Conservation (phyloP, 2,329 filamentous ascomycete species). For the Magnaporthiopsis poae region DNA sequence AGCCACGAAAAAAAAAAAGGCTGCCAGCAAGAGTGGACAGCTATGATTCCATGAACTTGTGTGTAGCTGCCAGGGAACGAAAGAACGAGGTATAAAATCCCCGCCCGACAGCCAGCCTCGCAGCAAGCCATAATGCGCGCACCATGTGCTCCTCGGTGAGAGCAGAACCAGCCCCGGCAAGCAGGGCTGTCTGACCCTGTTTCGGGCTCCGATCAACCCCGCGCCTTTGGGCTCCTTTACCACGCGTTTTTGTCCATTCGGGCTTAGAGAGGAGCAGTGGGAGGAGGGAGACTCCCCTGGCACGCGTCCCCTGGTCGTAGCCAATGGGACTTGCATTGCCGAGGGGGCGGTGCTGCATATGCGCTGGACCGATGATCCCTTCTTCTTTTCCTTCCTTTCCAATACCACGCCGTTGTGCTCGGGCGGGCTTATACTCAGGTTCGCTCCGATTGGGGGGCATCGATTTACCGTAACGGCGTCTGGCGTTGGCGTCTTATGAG, state of each 20-base stretch:
- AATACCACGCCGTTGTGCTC: not conserved
- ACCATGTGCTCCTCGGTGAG: not conserved
- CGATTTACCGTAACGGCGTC: not conserved
- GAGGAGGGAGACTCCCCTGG: not conserved
- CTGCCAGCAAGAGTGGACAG: not conserved
- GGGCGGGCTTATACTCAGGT: not conserved
- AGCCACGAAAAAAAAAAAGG: not conserved
- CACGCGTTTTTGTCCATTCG: too few relatives aligned
- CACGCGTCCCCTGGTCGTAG: not conserved
- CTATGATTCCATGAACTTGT: not conserved
- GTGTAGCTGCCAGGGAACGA: too few relatives aligned
- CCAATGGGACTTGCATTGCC: not conserved
- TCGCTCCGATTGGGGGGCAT: not conserved
- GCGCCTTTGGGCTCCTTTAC: not conserved
- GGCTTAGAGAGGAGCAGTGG: not conserved
- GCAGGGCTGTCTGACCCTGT: not conserved
- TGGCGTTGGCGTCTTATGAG: not conserved
- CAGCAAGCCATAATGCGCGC: not conserved
- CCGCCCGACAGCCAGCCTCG: not conserved
- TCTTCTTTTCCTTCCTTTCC: not conserved
- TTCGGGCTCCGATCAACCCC: not conserved
- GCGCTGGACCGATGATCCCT: not conserved
- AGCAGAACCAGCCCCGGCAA: not conserved
- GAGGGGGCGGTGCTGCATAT: not conserved
- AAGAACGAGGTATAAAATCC: too few relatives aligned